These are phyloP conservation scores for Hypsizygus ulmarius DNA, from an alignment of 1,284 basidiomycete species.

Conservation along the genomic window DNA sequence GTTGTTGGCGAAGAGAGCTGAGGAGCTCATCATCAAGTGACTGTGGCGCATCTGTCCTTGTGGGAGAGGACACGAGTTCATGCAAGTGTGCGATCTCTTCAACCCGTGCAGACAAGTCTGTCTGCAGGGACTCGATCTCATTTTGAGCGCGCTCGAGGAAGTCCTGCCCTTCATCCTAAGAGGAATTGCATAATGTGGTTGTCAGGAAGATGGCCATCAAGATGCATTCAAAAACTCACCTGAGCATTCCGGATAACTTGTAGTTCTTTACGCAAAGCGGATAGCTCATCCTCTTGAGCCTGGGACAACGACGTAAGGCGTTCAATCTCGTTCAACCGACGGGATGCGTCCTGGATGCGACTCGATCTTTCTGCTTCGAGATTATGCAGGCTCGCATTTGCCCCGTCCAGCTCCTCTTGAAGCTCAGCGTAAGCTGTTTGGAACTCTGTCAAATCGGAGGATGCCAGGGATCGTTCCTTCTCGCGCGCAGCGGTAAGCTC, in stretches of 20 bases:
- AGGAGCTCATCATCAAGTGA: slow-evolving; percentile 72
- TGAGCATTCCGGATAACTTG: slow-evolving; percentile 44
- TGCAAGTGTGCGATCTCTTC: slow-evolving; percentile 62
- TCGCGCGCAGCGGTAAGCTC: slow-evolving; percentile 43
- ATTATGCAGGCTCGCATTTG: slow-evolving; percentile 47
- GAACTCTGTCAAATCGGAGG: slow-evolving; percentile 52
- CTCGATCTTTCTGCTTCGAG: slow-evolving; percentile 59
- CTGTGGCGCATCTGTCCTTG: slow-evolving; percentile 34
- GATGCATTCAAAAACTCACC: slow-evolving; percentile 24
- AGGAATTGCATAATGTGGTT: neutral
- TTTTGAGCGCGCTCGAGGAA: slow-evolving; percentile 60
- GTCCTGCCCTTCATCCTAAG: slow-evolving; percentile 55
- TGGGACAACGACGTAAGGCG: slow-evolving; percentile 42
- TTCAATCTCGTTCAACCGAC: slow-evolving; percentile 52
- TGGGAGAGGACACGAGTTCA: slow-evolving; percentile 36
- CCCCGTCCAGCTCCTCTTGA: slow-evolving; percentile 58
- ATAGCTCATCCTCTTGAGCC: slow-evolving; percentile 50
- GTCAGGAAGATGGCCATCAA: neutral
- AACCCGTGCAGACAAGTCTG: slow-evolving; percentile 56
- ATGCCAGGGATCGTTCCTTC: slow-evolving; percentile 46
- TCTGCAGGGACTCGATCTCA: slow-evolving; percentile 65
- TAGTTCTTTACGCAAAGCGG: slow-evolving; percentile 45
- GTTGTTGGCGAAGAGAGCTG: slow-evolving; percentile 64
- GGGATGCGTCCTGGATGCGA: slow-evolving; percentile 51
- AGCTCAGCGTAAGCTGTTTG: slow-evolving; percentile 61